Conservation (phyloP, 768 basidiomycete species). For the Lactarius hatsudake region DNA sequence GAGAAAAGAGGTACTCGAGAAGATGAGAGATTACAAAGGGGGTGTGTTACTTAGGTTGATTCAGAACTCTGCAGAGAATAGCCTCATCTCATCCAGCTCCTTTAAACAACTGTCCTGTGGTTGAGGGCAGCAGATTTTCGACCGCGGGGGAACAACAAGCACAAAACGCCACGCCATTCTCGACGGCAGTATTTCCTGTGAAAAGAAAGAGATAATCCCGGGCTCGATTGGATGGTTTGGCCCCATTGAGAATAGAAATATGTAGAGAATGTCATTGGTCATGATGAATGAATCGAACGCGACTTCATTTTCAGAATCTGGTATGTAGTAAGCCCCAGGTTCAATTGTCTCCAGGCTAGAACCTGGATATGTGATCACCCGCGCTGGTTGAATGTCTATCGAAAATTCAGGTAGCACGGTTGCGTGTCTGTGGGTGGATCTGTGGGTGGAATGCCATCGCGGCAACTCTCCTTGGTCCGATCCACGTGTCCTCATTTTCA, state of each 20-base stretch:
- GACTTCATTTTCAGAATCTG: background rate
- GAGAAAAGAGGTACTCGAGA: too few species aligned
- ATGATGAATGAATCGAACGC: background rate
- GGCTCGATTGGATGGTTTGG: background rate
- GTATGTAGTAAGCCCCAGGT: background rate
- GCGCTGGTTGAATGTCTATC: background rate
- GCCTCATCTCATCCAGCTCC: background rate
- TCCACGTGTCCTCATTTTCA: background rate
- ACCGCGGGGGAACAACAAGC: background rate
- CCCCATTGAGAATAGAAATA: background rate
- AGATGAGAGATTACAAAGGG: too few species aligned
- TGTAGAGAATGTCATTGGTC: background rate
- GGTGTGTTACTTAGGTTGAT: background rate
- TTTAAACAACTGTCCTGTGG: background rate
- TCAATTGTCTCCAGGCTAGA: background rate
- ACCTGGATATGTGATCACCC: background rate
- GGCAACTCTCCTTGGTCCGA: background rate
- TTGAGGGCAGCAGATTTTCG: background rate
- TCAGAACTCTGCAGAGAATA: background rate
- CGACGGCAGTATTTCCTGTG: background rate
- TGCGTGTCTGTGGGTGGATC: background rate
- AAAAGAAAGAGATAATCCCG: background rate
- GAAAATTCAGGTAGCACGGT: background rate
- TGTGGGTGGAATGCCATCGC: background rate
- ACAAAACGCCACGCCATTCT: background rate